A percentile compares a stretch with the other conserved stretches of the same genome.
These are phyloP conservation scores for Emergomyces pasteurianus DNA, from an alignment of 2,329 filamentous ascomycete genomes.

Conservation along the genomic window DNA sequence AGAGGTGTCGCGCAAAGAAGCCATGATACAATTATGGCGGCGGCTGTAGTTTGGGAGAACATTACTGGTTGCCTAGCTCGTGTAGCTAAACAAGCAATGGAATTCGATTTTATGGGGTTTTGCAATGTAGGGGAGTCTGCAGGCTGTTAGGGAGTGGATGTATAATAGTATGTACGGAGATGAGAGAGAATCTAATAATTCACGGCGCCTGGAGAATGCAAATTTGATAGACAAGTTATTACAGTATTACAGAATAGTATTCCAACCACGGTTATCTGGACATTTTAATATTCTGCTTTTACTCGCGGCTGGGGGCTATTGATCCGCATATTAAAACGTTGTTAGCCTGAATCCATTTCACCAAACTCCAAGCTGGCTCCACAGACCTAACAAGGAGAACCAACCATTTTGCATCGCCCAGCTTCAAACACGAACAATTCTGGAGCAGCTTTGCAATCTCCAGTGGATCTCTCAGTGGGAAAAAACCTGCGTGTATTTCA, in stretches of 20 bases:
- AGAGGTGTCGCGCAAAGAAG: not conserved
- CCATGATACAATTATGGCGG: not conserved
- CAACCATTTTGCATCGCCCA: not conserved
- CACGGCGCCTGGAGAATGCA: not conserved
- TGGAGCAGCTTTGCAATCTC: not conserved
- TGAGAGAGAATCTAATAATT: not conserved
- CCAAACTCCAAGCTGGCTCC: not conserved
- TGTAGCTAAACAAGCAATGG: no score
- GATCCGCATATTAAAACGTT: not conserved
- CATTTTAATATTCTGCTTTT: not conserved
- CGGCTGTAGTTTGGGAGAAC: not conserved
- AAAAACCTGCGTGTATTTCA: no score
- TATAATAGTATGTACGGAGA: no score
- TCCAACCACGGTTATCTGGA: not conserved
- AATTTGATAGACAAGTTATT: not conserved
- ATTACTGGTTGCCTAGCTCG: not conserved
- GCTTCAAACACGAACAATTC: not conserved
- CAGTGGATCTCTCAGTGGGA: no score
- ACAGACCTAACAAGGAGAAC: not conserved
- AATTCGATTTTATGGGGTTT: no score
- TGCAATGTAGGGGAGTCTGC: not conserved
- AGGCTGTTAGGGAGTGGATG: no score
- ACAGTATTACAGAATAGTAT: no score
- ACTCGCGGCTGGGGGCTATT: not conserved
- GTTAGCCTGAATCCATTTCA: not conserved